These are phyloP conservation scores for Penicillium taxi DNA, from an alignment of 495 filamentous ascomycete genomes.

Conservation along the genomic window DNA sequence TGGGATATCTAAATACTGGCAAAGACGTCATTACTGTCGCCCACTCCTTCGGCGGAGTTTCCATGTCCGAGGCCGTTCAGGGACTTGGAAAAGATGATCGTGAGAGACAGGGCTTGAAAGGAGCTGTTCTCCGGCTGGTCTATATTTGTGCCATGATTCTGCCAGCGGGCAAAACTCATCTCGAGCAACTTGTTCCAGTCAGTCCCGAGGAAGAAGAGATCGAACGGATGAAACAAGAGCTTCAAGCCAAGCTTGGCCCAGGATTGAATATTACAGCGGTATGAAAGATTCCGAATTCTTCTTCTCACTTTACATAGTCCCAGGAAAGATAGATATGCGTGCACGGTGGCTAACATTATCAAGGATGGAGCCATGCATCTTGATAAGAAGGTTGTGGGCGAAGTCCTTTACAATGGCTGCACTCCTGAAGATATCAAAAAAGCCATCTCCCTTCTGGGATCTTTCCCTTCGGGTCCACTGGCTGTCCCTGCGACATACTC, in stretches of 20 bases:
- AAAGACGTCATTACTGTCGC: slow-evolving; percentile 30
- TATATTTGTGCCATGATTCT: slow-evolving; percentile 33
- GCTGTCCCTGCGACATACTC: slow-evolving; percentile 23
- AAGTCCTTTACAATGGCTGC: slow-evolving; percentile 21
- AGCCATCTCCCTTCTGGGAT: slow-evolving; percentile 17
- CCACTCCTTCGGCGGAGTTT: slow-evolving; percentile 33
- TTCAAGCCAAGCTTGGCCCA: too few species aligned
- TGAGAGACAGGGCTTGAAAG: slow-evolving; percentile 27
- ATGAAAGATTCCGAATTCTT: too few species aligned
- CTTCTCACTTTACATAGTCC: too few species aligned
- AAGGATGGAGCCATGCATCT: slow-evolving; percentile 24
- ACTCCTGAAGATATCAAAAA: slow-evolving; percentile 14
- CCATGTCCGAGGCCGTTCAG: slow-evolving; percentile 30
- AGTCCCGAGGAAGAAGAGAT: slow-evolving; percentile 21
- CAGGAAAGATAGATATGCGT: slow-evolving; percentile 13
- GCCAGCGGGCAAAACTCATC: slow-evolving; percentile 17
- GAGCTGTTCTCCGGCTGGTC: slow-evolving; percentile 31
- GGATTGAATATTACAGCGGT: too few species aligned
- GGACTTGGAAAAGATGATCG: slow-evolving; percentile 32
- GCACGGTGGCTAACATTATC: background rate
- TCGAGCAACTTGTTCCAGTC: slow-evolving; percentile 14
- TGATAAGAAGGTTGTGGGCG: slow-evolving; percentile 7
- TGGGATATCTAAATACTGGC: slow-evolving; percentile 16
- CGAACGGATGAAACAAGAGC: too few species aligned
- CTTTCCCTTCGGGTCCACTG: slow-evolving; percentile 19